Conservation (phyloP, 768 basidiomycete genomes). For the Lactarius trivialis region DNA sequence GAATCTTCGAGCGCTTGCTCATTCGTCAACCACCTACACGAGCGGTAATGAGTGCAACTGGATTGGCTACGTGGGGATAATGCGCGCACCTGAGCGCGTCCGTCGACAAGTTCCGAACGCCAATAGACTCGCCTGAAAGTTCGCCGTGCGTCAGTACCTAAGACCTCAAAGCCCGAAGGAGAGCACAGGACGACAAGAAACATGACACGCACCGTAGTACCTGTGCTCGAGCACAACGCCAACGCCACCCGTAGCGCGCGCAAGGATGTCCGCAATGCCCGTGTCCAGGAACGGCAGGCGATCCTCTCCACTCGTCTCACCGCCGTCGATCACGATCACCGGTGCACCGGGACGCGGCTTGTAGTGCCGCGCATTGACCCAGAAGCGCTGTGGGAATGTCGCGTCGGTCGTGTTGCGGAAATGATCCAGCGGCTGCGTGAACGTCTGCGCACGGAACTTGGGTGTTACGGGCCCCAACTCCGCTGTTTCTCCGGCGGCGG, state of each 20-base stretch:
- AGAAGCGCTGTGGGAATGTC: conserved; percentile 85
- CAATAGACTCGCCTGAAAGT: conserved; percentile 59
- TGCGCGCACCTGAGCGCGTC: conserved; percentile 61
- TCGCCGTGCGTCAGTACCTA: conserved; percentile 18
- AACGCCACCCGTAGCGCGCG: conserved; percentile 79
- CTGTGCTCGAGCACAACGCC: conserved; percentile 91
- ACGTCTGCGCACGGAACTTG: conserved; percentile 55
- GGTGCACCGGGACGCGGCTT: conserved; percentile 63
- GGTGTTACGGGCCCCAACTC: not conserved
- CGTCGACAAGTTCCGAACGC: conserved; percentile 71
- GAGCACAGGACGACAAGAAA: not conserved
- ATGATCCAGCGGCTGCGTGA: conserved; percentile 84
- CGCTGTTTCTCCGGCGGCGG: not conserved
- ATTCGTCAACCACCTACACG: conserved; percentile 75
- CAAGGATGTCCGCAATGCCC: conserved; percentile 78
- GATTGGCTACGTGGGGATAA: not conserved
- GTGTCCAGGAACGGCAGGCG: conserved; percentile 40
- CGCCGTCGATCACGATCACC: conserved; percentile 87
- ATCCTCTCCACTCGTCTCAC: conserved; percentile 83
- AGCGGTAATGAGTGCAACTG: not conserved
- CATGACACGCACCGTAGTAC: conserved; percentile 57
- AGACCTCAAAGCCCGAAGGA: not conserved
- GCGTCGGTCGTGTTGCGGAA: conserved; percentile 46
- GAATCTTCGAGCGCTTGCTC: conserved; percentile 87
- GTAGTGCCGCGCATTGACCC: conserved; percentile 84